These are phyloP conservation scores for Wallemia mellicola DNA, from an alignment of 1,284 basidiomycete genomes.

Conservation along the genomic window DNA sequence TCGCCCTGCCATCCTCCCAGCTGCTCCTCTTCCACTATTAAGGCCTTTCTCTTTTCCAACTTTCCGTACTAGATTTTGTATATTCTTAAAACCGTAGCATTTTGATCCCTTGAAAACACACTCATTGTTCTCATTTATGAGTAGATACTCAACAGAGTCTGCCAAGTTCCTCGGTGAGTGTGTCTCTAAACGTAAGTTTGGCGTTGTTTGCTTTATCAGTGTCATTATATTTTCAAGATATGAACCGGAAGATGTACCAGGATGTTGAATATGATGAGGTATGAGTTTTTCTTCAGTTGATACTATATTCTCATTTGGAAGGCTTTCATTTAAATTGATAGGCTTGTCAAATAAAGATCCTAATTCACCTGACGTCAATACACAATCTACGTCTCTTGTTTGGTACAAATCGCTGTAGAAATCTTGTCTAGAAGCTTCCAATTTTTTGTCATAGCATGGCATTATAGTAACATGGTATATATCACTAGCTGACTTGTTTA, in stretches of 20 bases:
- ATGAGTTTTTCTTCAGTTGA: constrained; percentile 15
- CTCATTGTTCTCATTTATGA: constrained; percentile 23
- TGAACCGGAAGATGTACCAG: constrained; percentile 72
- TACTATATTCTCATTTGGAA: constrained; percentile 21
- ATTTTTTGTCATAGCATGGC: constrained; percentile 99
- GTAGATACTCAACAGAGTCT: constrained; percentile 34
- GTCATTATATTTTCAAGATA: constrained; percentile 53
- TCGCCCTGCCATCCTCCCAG: constrained; percentile 14
- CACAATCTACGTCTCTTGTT: constrained; percentile 83
- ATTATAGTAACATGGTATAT: constrained; percentile 92
- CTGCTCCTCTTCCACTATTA: constrained; percentile 26
- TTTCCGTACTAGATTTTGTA: constrained; percentile 87
- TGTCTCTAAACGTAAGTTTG: constrained; percentile 22
- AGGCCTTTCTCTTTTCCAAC: constrained; percentile 60
- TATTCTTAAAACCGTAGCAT: constrained; percentile 88
- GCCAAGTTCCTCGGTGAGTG: constrained; percentile 28
- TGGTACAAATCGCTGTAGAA: constrained; percentile 51
- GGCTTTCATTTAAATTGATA: constrained; percentile 36
- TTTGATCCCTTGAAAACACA: constrained; percentile 71
- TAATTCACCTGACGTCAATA: constrained; percentile 86
- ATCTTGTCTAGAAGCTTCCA: constrained; percentile 76
- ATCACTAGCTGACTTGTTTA: constrained; percentile 18
- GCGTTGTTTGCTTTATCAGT: constrained; percentile 19
- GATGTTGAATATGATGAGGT: constrained; percentile 43
- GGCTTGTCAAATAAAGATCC: constrained; percentile 60